Base-by-base conservation (phyloP, 75 land plant genomes). In the Selaginella tamariscina region DNA sequence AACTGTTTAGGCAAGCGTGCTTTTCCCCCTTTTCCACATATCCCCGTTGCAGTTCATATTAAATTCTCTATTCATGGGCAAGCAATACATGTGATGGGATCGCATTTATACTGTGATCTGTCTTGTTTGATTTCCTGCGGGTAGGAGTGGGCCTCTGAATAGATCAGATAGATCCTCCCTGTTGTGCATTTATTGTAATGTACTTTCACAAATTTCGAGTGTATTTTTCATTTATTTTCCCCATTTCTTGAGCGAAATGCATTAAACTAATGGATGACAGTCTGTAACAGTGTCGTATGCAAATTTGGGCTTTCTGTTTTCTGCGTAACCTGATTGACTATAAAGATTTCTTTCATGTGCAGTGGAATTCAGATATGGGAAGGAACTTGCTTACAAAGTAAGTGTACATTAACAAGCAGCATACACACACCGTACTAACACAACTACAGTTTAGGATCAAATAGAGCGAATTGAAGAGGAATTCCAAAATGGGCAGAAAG, bases 401-500 rank as follows among this genome's bases (percentile, higher is more conserved):
- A n/a, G n/a, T n/a, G n/a, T n/a, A n/a, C n/a, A n/a, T n/a, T n/a
- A n/a, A n/a, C n/a, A n/a, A n/a, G n/a, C n/a, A n/a, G n/a, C n/a
- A n/a, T n/a, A n/a, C n/a, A n/a, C n/a, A n/a, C n/a, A n/a, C n/a
- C n/a, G n/a, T n/a, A n/a, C n/a, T n/a, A n/a, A n/a, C n/a, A 39
- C 49, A 39, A 15, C 49, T 5, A 39, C 15, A 15, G 49, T 39
- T 5, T 5, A 15, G 15, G 49, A 39, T 39, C 5, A 39, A 39
- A 39, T 39, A 5, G n/a, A n/a, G n/a, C 49, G 15, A 5, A 39
- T 39, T 39, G 49, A 39, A 5, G 49, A 39, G 49, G 11, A 5
- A 5, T 39, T 39, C 15, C 15, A 39, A 39, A 15, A 56, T 78
- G 76, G 68, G 57, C 1, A 55, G 64, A 23, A 30, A 22, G 30